Conservation (phyloP, 441 rosid species). For the Isatis lusitanica region DNA sequence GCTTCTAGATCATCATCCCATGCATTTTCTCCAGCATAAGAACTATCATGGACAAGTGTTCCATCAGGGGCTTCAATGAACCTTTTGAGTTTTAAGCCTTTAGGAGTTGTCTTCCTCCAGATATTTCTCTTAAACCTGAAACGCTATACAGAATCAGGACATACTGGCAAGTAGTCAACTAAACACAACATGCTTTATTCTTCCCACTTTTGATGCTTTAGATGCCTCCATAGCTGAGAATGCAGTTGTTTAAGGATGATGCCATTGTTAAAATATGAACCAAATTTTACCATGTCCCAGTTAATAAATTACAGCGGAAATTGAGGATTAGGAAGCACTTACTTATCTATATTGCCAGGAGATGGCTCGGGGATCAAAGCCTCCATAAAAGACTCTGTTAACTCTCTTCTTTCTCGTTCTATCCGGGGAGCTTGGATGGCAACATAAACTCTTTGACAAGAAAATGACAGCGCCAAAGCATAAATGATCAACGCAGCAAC, state of each 20-base stretch:
- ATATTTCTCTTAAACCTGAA: conserved; percentile 81
- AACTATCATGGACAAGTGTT: conserved; percentile 69
- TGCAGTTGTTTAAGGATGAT: background rate
- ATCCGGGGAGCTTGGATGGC: conserved; percentile 69
- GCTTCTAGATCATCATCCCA: conserved; percentile 75
- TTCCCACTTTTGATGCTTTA: conserved; percentile 12
- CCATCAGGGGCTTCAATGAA: conserved; percentile 79
- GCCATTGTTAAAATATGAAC: background rate
- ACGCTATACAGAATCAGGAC: conserved; percentile 26
- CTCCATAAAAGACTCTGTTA: conserved; percentile 94
- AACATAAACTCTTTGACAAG: conserved; percentile 63
- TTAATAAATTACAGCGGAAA: background rate
- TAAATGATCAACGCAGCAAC: conserved; percentile 60
- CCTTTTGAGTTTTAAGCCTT: conserved; percentile 89
- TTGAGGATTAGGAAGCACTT: conserved; percentile 31
- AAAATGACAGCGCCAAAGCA: conserved; percentile 51
- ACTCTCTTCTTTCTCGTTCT: conserved; percentile 61
- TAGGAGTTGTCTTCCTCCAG: conserved; percentile 85
- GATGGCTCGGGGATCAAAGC: conserved; percentile 95
- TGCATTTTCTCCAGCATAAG: conserved; percentile 93
- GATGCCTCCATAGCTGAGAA: conserved; percentile 4
- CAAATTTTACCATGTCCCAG: background rate
- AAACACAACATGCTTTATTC: background rate
- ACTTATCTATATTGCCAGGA: conserved; percentile 72
- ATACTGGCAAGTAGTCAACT: conserved; percentile 23